A percentile compares a stretch with the other conserved stretches of the same genome.
Conservation (phyloP, 495 filamentous ascomycete genomes). For the Oleoguttula mirabilis region DNA sequence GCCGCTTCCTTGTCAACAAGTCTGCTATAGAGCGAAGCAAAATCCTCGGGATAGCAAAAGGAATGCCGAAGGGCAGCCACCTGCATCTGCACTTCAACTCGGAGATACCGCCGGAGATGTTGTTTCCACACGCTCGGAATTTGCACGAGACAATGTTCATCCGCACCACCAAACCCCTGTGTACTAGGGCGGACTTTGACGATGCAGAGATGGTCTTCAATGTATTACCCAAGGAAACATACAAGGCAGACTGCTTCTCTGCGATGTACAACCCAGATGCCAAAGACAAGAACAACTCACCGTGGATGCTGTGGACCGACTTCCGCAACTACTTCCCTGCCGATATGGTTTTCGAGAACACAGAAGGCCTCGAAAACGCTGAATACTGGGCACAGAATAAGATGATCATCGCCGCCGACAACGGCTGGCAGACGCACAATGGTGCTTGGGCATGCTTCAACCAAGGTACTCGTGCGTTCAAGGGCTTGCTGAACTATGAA, state of each 20-base stretch:
- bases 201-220: slow-evolving; percentile 29
- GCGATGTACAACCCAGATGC: slow-evolving; percentile 19
- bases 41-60: slow-evolving; percentile 22
- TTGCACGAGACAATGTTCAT: slow-evolving; percentile 26
- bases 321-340: slow-evolving; percentile 19
- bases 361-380: slow-evolving; percentile 6
- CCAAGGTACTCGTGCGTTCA: slow-evolving; percentile 30
- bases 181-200: slow-evolving; percentile 13
- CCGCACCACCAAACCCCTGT: slow-evolving; percentile 22
- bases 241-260: slow-evolving; percentile 22
- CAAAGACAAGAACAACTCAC: slow-evolving; percentile 10
- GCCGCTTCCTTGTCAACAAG: slow-evolving; percentile 30
- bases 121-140: slow-evolving; percentile 20
- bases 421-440: slow-evolving; percentile 12
- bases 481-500: slow-evolving; percentile 31
- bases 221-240: slow-evolving; percentile 19
- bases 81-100: slow-evolving; percentile 33
- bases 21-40: slow-evolving; percentile 26
- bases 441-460: slow-evolving; percentile 33
- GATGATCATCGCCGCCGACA: slow-evolving; percentile 12
- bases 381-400: slow-evolving; percentile 17
- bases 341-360: slow-evolving; percentile 2
- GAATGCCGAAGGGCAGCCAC: slow-evolving; percentile 28
- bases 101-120: slow-evolving; percentile 24
- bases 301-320: slow-evolving; percentile 25